Conservation (phyloP, 2,329 filamentous ascomycete genomes). For the Thyridium curvatum region DNA sequence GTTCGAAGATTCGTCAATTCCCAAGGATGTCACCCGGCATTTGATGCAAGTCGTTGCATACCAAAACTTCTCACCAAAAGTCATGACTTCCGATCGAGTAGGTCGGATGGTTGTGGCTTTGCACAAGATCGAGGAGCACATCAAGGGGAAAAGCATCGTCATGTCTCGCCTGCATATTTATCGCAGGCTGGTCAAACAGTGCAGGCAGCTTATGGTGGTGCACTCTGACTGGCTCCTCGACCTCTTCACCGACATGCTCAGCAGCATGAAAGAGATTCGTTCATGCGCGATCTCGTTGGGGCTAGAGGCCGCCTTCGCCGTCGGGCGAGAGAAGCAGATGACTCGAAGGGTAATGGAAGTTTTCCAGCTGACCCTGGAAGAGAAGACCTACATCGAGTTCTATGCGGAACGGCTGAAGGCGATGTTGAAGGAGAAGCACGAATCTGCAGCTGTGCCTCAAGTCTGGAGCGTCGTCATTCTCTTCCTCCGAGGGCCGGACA, state of each 20-base stretch:
- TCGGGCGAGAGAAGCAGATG: constrained; percentile 64
- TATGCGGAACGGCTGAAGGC: constrained; percentile 60
- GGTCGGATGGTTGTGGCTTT: constrained; percentile 65
- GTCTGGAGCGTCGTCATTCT: constrained; percentile 84
- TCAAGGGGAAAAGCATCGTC: constrained; percentile 72
- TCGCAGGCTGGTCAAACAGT: constrained; percentile 67
- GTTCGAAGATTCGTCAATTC: constrained; percentile 59
- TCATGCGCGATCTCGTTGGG: constrained; percentile 69
- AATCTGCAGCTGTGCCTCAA: constrained; percentile 66
- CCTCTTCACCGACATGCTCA: constrained; percentile 76
- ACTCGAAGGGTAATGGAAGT: constrained; percentile 62
- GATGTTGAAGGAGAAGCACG: constrained; percentile 61
- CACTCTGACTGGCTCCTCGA: constrained; percentile 77
- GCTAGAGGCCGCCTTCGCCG: constrained; percentile 58
- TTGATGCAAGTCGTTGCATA: constrained; percentile 75
- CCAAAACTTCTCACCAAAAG: constrained; percentile 69
- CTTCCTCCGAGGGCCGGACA: constrained; percentile 63
- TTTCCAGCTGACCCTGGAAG: constrained; percentile 51
- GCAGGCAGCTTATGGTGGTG: constrained; percentile 61
- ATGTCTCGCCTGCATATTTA: constrained; percentile 75
- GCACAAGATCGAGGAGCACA: constrained; percentile 63
- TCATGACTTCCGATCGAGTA: constrained; percentile 67
- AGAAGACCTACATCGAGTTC: constrained; percentile 60
- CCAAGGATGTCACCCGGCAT: constrained; percentile 74
- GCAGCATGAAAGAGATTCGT: constrained; percentile 70